Evolutionary conservation across 371 early-diverging fungal genomes (phyloP), one percentile per base, ranked within the genome.

Genomic region (Paraphysoderma sedebokerense): DNA sequence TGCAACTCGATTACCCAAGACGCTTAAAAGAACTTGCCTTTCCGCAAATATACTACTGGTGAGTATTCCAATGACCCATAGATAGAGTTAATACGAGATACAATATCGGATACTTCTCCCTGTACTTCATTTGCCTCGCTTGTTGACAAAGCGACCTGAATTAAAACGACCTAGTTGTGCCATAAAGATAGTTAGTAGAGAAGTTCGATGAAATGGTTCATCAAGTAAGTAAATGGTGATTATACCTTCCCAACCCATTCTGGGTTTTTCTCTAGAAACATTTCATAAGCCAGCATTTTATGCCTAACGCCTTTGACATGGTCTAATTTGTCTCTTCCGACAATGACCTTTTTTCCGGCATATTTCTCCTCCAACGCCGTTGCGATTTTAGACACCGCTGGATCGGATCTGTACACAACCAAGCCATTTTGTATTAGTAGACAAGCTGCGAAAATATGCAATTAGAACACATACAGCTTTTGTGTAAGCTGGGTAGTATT

Each of bases 271-370:
- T 74, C 67, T 38, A 99, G 64, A 53, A 98, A 93, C 28, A 84
- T 76, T 58, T 98, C 93, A 46, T 93, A 79, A 5, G 95, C 99
- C 56, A 87, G 83, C 52, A 99, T 66, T 66, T 97, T 93, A 57
- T 99, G 97, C 11, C 98, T 99, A 22, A 99, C 98, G 41, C 99
- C 99, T 67, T 99, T 99, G 68, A 98, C 99, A 60, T 98, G 98
- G 65, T 99, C 99, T 39, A 98, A 72, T 44, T 98, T 80, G 59
- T 99, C 99, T 7, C 98, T 96, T 24, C 99, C 99, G 6, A 99
- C 88, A 52, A 95, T 79, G 5, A 98, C 67, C 55, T 87, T 86
- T 44, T 79, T 77, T 31, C 83, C 93, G 48, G 79, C 72, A 57
- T 93, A 99, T 59, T 81, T 78, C 47, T 76, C 68, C 60, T 87